Percentiles rank a stretch among this genome's conserved stretches.
phyloP scores from a whole-genome alignment of 2,329 filamentous ascomycete genomes.

The Sclerotinia subarctica region DNA sequence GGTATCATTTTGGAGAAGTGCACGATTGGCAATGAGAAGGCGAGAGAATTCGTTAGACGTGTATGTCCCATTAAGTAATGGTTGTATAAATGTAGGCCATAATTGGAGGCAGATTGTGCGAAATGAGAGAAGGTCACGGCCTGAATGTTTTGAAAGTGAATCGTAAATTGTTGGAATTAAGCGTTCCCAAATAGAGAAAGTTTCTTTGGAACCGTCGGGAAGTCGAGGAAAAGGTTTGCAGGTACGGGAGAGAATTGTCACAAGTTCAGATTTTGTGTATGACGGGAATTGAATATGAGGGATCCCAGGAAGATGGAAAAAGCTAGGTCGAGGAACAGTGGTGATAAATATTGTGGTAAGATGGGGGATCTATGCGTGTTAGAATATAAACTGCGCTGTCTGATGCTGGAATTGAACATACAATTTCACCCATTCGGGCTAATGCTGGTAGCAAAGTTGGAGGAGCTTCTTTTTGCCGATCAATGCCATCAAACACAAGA shows the following conservation, averaged over 20 bases:
- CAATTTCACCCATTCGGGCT: constrained; percentile 75
- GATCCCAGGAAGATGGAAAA: constrained; percentile 66
- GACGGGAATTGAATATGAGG: constrained; percentile 80
- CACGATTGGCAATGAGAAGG: constrained; percentile 68
- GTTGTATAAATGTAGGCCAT: constrained; percentile 82
- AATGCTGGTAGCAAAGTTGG: constrained; percentile 77
- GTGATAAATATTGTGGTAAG: constrained; percentile 76
- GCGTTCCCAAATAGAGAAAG: constrained; percentile 69
- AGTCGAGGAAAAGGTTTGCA: constrained; percentile 46
- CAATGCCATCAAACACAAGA: constrained; percentile 83
- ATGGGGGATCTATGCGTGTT: constrained; percentile 62
- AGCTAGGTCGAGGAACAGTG: constrained; percentile 64
- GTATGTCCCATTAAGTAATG: constrained; percentile 66
- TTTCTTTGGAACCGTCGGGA: constrained; percentile 46
- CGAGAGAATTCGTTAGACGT: constrained; percentile 79
- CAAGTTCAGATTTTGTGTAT: constrained; percentile 77
- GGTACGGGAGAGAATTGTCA: constrained; percentile 67
- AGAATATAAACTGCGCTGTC: constrained; percentile 12
- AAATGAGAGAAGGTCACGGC: constrained; percentile 74
- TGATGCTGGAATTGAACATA: constrained; percentile 44
- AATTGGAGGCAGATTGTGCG: constrained; percentile 66
- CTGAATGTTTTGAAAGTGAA: constrained; percentile 74
- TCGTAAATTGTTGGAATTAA: constrained; percentile 87
- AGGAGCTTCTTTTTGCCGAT: constrained; percentile 76
- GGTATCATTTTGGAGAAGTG: constrained; percentile 70